These are phyloP conservation scores for Adansonia rubrostipa DNA, from an alignment of 441 rosid species.

Conservation along the genomic window DNA sequence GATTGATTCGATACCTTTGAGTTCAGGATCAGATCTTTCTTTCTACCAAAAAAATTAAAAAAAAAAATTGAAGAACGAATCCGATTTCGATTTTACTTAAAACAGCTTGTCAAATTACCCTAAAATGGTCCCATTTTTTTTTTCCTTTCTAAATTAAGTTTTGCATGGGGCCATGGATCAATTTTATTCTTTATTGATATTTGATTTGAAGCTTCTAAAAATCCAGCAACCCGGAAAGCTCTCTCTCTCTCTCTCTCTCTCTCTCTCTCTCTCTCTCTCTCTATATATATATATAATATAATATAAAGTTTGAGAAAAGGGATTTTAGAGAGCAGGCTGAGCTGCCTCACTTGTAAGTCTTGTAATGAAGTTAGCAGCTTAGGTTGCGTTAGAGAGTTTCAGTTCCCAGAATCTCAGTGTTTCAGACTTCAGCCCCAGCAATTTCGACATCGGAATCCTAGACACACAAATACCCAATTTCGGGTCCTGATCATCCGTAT, in stretches of 20 bases:
- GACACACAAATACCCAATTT: not conserved
- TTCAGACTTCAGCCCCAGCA: not conserved
- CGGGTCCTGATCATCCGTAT: not conserved
- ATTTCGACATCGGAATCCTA: slow-evolving; percentile 2
- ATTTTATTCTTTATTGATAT: not conserved
- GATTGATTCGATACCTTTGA: not conserved
- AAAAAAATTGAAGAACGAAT: not conserved
- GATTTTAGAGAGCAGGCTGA: not conserved
- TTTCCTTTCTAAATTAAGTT: not conserved
- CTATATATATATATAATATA: not conserved
- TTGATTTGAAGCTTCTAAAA: not conserved
- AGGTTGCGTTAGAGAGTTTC: not conserved
- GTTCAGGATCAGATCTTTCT: not conserved
- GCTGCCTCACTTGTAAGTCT: not conserved
- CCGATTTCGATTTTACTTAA: too few species aligned
- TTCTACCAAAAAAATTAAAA: not conserved
- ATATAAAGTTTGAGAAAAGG: not conserved
- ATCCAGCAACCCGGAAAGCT: not conserved
- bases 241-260: too few species aligned
- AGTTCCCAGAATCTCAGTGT: not conserved
- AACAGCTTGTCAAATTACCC: not conserved
- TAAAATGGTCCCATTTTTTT: not conserved
- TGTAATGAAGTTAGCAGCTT: not conserved
- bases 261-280: too few species aligned
- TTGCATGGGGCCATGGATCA: not conserved